Evolutionary conservation across 1,284 basidiomycete species (phyloP).

Genomic region (Ustilago vetiveriae): DNA sequence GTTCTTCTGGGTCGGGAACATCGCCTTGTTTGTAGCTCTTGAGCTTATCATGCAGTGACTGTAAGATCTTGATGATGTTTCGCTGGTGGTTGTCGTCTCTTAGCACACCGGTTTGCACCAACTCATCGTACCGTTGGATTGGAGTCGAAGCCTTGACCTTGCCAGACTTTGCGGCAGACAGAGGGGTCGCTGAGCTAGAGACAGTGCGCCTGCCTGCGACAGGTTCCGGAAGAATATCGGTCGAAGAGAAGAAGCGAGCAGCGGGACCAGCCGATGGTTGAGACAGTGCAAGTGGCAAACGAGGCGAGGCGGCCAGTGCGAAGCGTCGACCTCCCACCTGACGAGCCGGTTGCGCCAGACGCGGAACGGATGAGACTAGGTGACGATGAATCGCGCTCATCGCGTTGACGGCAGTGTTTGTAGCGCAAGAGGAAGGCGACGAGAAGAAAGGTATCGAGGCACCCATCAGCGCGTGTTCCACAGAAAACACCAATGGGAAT

Average conservation of each 20-base stretch:
- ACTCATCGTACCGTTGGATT: conserved; percentile 77
- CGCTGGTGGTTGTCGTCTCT: conserved; percentile 84
- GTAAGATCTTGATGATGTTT: conserved; percentile 81
- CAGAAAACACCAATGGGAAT: not conserved
- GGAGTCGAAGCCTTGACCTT: conserved; percentile 68
- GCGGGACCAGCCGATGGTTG: not conserved
- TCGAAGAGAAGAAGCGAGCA: not conserved
- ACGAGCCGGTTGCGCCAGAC: conserved; percentile 18
- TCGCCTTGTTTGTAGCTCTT: conserved; percentile 71
- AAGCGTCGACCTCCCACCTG: conserved; percentile 22
- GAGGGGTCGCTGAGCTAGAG: not conserved
- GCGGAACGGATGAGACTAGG: not conserved
- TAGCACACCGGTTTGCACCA: conserved; percentile 78
- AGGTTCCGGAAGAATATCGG: not conserved
- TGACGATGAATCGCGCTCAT: conserved; percentile 17
- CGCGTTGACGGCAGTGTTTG: not conserved
- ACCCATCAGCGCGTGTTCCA: not conserved
- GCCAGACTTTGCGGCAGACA: conserved; percentile 16
- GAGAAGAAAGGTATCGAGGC: not conserved
- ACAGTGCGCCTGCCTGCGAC: conserved; percentile 2
- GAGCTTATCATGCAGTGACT: conserved; percentile 81
- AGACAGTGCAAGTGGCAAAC: conserved; percentile 4
- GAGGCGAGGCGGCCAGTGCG: conserved; percentile 5
- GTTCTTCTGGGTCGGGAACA: conserved; percentile 54
- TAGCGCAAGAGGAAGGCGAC: not conserved